phyloP scores from a whole-genome alignment of 352 stramenopile genomes.

The Pythium brassicae region DNA sequence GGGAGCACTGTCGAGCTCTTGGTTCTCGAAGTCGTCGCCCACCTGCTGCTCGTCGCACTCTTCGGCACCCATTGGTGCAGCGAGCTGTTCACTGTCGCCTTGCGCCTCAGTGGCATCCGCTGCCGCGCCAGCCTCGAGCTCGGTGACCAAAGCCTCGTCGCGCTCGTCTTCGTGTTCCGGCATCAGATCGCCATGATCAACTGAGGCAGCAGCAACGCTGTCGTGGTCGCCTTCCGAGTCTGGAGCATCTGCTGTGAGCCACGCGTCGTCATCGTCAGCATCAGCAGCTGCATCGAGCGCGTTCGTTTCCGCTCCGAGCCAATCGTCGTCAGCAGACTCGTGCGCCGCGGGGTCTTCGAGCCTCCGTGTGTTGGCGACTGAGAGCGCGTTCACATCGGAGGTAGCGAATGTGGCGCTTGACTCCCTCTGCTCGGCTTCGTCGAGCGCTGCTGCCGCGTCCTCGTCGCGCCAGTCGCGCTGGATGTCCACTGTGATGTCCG shows the following conservation, averaged over 20 bases:
- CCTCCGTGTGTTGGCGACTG: not conserved
- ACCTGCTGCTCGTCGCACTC: too few relatives aligned
- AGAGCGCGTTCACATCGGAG: not conserved
- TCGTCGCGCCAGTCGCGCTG: constrained; percentile 28
- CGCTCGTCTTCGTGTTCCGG: too few relatives aligned
- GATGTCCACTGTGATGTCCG: constrained; percentile 50
- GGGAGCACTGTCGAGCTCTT: too few relatives aligned
- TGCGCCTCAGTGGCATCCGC: not conserved
- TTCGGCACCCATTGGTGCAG: too few relatives aligned
- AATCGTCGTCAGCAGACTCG: not conserved
- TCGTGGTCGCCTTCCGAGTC: too few relatives aligned
- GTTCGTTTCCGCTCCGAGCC: not conserved
- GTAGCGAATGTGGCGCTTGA: not conserved
- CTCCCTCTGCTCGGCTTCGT: not conserved
- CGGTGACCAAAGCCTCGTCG: too few relatives aligned
- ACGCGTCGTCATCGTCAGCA: not conserved
- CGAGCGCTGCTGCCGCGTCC: not conserved
- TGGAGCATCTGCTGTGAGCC: constrained; percentile 1
- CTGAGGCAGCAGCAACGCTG: not conserved
- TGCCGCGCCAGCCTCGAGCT: not conserved
- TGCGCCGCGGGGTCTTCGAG: not conserved
- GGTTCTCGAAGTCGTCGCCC: too few relatives aligned
- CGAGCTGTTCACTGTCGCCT: too few relatives aligned
- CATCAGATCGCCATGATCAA: too few relatives aligned
- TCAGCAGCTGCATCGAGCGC: not conserved